phyloP scores from a whole-genome alignment of 2,329 filamentous ascomycete species.

The Periconia digitata region DNA sequence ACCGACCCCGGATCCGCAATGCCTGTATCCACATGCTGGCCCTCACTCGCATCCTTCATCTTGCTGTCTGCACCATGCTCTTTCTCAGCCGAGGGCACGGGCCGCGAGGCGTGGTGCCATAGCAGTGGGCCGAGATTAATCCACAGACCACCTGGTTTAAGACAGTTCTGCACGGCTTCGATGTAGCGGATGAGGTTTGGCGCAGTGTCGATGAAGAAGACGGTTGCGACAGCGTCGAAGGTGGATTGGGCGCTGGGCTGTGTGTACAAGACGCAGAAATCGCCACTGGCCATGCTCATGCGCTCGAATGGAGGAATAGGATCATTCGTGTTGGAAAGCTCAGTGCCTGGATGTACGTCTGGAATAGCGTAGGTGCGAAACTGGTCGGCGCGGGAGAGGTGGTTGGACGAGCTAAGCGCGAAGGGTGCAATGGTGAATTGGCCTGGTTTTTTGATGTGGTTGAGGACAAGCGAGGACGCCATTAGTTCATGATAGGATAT shows the following conservation, averaged over 20 bases:
- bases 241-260: slow-evolving; percentile 59
- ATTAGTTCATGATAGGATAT: slow-evolving; percentile 97
- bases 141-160: slow-evolving; percentile 77
- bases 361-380: slow-evolving; percentile 73
- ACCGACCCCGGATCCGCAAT: slow-evolving; percentile 89
- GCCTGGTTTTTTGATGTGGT: slow-evolving; percentile 61
- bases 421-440: slow-evolving; percentile 82
- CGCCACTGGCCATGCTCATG: slow-evolving; percentile 92
- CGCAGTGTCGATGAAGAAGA: slow-evolving; percentile 97
- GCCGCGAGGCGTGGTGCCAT: slow-evolving; percentile 90
- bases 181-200: slow-evolving; percentile 91
- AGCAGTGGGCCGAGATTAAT: slow-evolving; percentile 88
- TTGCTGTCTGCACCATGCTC: slow-evolving; percentile 20
- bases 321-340: slow-evolving; percentile 29
- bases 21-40: slow-evolving; percentile 48
- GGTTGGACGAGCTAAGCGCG: slow-evolving; percentile 85
- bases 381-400: slow-evolving; percentile 72
- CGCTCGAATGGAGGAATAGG: slow-evolving; percentile 54
- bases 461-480: slow-evolving; percentile 75
- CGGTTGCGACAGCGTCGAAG: slow-evolving; percentile 83
- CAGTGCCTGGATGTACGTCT: slow-evolving; percentile 61
- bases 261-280: slow-evolving; percentile 86
- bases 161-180: slow-evolving; percentile 75
- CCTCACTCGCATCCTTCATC: slow-evolving; percentile 28
- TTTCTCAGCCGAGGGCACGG: slow-evolving; percentile 43